Evolutionary conservation across 208 protist genomes (phyloP), one percentile per base, ranked within the genome.

Genomic region (Trichomonas tenax): DNA sequence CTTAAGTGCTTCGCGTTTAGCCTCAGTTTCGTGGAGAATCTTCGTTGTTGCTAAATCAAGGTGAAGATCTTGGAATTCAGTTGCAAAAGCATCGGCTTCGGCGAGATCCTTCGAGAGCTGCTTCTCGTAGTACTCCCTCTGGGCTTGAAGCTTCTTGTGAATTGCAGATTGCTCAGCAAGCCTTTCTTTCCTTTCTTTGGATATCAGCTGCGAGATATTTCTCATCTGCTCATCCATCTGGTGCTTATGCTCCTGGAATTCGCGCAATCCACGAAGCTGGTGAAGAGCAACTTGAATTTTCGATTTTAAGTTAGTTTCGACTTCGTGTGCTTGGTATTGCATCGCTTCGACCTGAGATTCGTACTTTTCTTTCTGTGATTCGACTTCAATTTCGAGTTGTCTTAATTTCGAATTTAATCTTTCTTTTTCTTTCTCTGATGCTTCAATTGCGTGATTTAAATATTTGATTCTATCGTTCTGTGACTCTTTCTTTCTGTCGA

Each of bases 161-260:
- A 93, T 93, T 2, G 44, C 40, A 38, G 40, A 23, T 48, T 48
- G 44, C 26, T 93, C 86, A 36, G 40, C n/a, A 14, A 44, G n/a
- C 46, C 86, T 48, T 51, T 93, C 44, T 51, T 93, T 93, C 31
- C 86, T 48, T 51, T 93, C 86, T 93, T 93, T 93, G 0, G 86
- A 34, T 17, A 93, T 93, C 15, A 48, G 44, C 8, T 93, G 41
- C 34, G 15, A 34, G 14, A 51, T 34, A 38, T 93, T 93, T 38
- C 44, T 34, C 40, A 93, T 93, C 17, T 26, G 15, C 31, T 93
- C 44, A 38, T 93, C 86, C 40, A 93, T 48, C 38, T 93, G 86
- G 17, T 93, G 86, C 86, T 51, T 93, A 17, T 93, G 40, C 26
- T 93, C 86, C 31, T 93, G 40, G 44, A 93, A 93, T n/a, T 93